These are phyloP conservation scores for Diaporthe humulicola DNA, from an alignment of 2,329 filamentous ascomycete species.

Conservation along the genomic window DNA sequence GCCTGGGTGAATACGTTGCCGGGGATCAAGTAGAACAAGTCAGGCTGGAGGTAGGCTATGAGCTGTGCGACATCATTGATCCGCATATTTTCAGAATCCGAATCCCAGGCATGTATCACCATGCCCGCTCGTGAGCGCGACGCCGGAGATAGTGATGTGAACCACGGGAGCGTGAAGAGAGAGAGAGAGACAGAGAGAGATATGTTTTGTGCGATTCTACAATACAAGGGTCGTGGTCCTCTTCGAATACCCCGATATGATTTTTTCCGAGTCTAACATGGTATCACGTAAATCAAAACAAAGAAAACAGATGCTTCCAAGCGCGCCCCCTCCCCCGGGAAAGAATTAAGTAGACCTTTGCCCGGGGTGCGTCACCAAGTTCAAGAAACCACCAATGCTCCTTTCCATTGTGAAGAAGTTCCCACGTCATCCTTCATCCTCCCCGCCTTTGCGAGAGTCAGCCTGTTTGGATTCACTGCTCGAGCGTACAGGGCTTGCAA, in stretches of 20 bases:
- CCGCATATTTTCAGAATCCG: not conserved
- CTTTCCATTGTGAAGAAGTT: not conserved
- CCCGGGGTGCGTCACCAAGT: not conserved
- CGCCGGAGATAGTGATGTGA: not conserved
- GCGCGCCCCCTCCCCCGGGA: not conserved
- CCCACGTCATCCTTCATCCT: not conserved
- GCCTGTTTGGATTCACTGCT: not conserved
- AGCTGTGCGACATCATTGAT: not conserved
- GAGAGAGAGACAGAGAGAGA: not conserved
- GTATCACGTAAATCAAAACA: not conserved
- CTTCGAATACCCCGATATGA: not conserved
- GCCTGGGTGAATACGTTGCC: no score
- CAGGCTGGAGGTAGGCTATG: no score
- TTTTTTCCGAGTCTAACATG: not conserved
- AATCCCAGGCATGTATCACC: not conserved
- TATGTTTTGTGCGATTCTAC: not conserved
- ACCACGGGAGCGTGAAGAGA: no score
- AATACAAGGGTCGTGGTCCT: not conserved
- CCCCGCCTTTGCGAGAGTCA: not conserved
- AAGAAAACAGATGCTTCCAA: not conserved
- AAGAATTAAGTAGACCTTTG: not conserved
- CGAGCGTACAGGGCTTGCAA: conserved; percentile 24
- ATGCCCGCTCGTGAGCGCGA: not conserved
- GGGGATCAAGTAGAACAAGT: no score
- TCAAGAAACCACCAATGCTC: not conserved